A percentile compares a stretch with the other conserved stretches of the same genome.
Evolutionary conservation across 2,329 filamentous ascomycete genomes (phyloP).

Genomic region (Emmonsiellopsis sp.): DNA sequence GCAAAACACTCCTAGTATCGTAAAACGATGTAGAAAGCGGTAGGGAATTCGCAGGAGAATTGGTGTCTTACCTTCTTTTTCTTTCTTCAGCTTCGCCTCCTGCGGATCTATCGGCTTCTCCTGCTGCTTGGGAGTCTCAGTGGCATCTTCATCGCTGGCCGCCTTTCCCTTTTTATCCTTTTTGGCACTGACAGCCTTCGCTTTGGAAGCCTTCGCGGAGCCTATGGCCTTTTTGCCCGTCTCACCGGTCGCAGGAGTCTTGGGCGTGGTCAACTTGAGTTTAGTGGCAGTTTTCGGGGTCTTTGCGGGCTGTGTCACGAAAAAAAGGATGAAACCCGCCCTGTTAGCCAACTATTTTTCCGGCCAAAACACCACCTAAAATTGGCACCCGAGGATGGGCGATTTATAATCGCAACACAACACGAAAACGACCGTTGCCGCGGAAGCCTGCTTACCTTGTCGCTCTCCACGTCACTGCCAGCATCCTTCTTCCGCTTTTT

Average conservation of each 20-base stretch:
- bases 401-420: background rate
- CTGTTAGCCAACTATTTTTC: slow-evolving; percentile 6
- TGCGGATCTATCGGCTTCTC: slow-evolving; percentile 46
- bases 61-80: slow-evolving; percentile 43
- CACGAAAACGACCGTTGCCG: background rate
- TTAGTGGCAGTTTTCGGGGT: slow-evolving; percentile 55
- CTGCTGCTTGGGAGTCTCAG: slow-evolving; percentile 38
- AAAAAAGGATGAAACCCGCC: slow-evolving; percentile 5
- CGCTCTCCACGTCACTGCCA: slow-evolving; percentile 60
- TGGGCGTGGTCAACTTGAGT: slow-evolving; percentile 45
- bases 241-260: slow-evolving; percentile 44
- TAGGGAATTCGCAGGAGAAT: background rate
- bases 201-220: slow-evolving; percentile 45
- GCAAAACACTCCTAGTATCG: background rate
- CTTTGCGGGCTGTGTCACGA: slow-evolving; percentile 44
- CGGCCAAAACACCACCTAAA: slow-evolving; percentile 2
- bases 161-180: slow-evolving; percentile 46
- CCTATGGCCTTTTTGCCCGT: slow-evolving; percentile 37
- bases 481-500: slow-evolving; percentile 76
- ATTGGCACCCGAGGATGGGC: background rate
- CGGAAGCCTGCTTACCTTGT: slow-evolving; percentile 46
- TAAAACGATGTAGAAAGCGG: background rate
- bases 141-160: slow-evolving; percentile 45
- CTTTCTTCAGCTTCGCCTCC: slow-evolving; percentile 47
- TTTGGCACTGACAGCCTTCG: slow-evolving; percentile 47